phyloP scores from a whole-genome alignment of 805 yeast species.

The Jamesozyma piceae region DNA sequence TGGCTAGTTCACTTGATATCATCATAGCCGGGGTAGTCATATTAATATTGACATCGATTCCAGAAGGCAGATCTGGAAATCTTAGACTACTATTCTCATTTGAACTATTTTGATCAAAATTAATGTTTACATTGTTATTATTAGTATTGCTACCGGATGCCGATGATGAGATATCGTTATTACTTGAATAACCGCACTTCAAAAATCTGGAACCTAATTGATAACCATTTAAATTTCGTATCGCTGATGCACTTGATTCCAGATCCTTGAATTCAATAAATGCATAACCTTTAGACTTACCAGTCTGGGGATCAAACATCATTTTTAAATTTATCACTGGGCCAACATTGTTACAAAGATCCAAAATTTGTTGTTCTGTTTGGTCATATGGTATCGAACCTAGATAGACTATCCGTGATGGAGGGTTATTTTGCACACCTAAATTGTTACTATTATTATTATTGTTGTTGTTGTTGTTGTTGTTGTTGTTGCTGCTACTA shows the following conservation, averaged over 20 bases:
- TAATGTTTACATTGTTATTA: not conserved
- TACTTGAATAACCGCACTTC: conserved; percentile 66
- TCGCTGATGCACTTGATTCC: conserved; percentile 86
- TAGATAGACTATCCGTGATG: conserved; percentile 49
- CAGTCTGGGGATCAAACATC: conserved; percentile 80
- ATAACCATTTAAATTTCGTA: conserved; percentile 74
- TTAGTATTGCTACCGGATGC: not conserved
- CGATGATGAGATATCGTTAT: conserved; percentile 29
- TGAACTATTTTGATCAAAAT: not conserved
- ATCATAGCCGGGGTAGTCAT: conserved; percentile 34
- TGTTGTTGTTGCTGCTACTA: not conserved
- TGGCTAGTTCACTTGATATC: conserved; percentile 28
- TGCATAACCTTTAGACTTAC: conserved; percentile 85
- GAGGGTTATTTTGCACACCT: conserved; percentile 19
- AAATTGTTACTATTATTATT: conserved; percentile 8
- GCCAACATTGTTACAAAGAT: conserved; percentile 78
- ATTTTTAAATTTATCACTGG: conserved; percentile 71
- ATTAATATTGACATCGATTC: conserved; percentile 35
- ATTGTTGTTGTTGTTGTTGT: not conserved
- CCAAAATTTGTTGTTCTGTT: conserved; percentile 87
- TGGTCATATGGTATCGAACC: conserved; percentile 90
- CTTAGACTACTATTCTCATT: conserved; percentile 6
- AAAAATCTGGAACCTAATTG: conserved; percentile 61
- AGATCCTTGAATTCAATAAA: conserved; percentile 74
- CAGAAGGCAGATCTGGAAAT: conserved; percentile 48